phyloP scores from a whole-genome alignment of 176 grass and related monocot species.

The Pontederia crassipes region DNA sequence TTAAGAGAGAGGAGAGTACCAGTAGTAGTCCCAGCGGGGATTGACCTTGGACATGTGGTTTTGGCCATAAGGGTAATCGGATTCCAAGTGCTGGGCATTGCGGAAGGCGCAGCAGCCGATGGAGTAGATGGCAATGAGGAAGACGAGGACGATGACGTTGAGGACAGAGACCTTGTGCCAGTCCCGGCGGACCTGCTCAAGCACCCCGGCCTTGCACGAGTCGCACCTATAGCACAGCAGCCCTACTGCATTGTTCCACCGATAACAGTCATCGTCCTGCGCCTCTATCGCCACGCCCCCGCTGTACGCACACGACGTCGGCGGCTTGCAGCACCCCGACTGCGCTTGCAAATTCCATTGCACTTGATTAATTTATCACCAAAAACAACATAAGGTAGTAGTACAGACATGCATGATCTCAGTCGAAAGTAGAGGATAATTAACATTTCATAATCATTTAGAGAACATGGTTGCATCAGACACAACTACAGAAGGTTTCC shows the following conservation, averaged over 20 bases:
- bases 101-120: slow-evolving; percentile 79
- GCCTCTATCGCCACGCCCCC: slow-evolving; percentile 39
- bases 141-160: slow-evolving; percentile 51
- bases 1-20: slow-evolving; percentile 43
- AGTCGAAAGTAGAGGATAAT: no score
- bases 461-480: no score
- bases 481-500: no score
- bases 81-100: slow-evolving; percentile 49
- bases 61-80: slow-evolving; percentile 59
- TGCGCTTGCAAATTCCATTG: slow-evolving; percentile 20
- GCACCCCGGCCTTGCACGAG: slow-evolving; percentile 87
- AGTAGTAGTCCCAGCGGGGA: slow-evolving; percentile 88
- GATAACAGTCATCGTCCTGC: slow-evolving; percentile 78
- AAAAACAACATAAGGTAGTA: no score
- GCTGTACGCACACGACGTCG: slow-evolving; percentile 75
- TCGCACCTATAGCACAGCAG: slow-evolving; percentile 82
- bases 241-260: slow-evolving; percentile 71
- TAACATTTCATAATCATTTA: no score
- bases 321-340: slow-evolving; percentile 98
- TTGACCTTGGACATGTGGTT: slow-evolving; percentile 86
- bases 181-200: slow-evolving; percentile 76
- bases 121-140: slow-evolving; percentile 56
- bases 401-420: no score
- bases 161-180: slow-evolving; percentile 88
- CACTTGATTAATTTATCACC: no score